A percentile compares a stretch with the other conserved stretches of the same genome.
phyloP scores from a whole-genome alignment of 2,329 filamentous ascomycete genomes.

The Aspergillus sp. region DNA sequence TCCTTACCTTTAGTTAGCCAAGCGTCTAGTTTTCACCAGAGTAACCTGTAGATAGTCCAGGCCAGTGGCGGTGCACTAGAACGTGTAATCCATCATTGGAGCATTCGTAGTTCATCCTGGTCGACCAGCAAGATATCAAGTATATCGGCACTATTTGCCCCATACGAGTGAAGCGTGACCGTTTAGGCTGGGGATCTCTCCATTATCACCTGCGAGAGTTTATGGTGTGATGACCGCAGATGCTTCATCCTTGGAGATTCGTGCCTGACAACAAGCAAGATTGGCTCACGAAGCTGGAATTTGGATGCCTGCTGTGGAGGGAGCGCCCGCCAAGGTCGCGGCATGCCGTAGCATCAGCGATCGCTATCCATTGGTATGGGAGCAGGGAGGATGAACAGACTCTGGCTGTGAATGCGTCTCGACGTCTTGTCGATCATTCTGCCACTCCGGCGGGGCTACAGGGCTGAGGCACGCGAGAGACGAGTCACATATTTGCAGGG shows the following conservation, averaged over 20 bases:
- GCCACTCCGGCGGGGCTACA: slow-evolving; percentile 6
- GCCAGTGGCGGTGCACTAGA: slow-evolving; percentile 1
- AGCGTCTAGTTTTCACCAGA: too few species aligned
- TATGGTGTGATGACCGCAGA: background rate
- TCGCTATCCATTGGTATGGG: background rate
- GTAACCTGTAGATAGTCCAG: background rate
- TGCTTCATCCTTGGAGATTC: background rate
- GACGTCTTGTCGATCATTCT: slow-evolving; percentile 8
- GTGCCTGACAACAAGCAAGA: background rate
- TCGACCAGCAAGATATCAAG: background rate
- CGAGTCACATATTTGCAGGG: background rate
- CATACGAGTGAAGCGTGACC: background rate
- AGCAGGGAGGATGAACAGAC: background rate
- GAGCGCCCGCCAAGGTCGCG: background rate
- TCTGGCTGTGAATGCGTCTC: background rate
- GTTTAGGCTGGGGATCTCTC: background rate
- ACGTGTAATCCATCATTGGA: background rate
- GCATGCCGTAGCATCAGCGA: background rate
- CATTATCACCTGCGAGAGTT: background rate
- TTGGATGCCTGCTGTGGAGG: background rate
- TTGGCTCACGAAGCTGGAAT: background rate
- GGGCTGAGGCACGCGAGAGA: slow-evolving; percentile 7
- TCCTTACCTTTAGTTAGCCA: too few species aligned
- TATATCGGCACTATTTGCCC: background rate
- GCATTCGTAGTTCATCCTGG: too few species aligned